Evolutionary conservation across 495 filamentous ascomycete genomes (phyloP).

Genomic region (Annulohypoxylon nitens): DNA sequence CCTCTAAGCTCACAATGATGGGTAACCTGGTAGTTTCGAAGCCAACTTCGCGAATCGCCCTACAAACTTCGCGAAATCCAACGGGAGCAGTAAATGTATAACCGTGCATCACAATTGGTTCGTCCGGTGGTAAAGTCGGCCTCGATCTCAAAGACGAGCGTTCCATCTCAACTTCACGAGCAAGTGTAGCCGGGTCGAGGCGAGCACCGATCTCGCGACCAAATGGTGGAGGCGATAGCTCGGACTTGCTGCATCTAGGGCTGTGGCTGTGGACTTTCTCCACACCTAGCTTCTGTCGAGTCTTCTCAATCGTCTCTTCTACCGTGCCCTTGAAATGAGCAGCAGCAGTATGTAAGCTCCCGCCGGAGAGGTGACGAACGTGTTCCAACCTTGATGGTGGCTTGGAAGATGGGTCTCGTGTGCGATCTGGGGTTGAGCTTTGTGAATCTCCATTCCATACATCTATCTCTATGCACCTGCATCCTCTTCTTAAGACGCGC

Average conservation of each 20-base stretch:
- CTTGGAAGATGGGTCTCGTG: conserved; percentile 34
- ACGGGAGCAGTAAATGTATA: conserved; percentile 88
- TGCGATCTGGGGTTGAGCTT: conserved; percentile 38
- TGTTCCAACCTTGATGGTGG: conserved; percentile 45
- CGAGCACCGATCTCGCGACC: conserved; percentile 25
- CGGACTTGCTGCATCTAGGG: conserved; percentile 54
- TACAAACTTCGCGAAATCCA: conserved; percentile 87
- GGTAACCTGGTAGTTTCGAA: conserved; percentile 81
- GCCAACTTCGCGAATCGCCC: conserved; percentile 80
- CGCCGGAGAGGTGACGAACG: conserved; percentile 53
- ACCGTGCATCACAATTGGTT: conserved; percentile 83
- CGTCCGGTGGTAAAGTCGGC: conserved; percentile 57
- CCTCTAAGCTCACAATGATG: conserved; percentile 90
- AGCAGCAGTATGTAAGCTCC: conserved; percentile 51
- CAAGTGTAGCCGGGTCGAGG: conserved; percentile 19
- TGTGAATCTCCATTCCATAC: conserved; percentile 84
- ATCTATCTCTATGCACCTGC: conserved; percentile 95
- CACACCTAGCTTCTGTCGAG: conserved; percentile 45
- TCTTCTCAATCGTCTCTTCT: conserved; percentile 53
- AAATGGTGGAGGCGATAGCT: conserved; percentile 32
- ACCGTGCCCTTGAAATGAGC: conserved; percentile 53
- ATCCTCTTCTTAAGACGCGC: conserved; percentile 76
- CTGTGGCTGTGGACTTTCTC: conserved; percentile 51
- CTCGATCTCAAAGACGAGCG: conserved; percentile 42
- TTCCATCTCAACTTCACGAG: conserved; percentile 22